phyloP scores from a whole-genome alignment of 257 asterid genomes.

The Solanum etuberosum region DNA sequence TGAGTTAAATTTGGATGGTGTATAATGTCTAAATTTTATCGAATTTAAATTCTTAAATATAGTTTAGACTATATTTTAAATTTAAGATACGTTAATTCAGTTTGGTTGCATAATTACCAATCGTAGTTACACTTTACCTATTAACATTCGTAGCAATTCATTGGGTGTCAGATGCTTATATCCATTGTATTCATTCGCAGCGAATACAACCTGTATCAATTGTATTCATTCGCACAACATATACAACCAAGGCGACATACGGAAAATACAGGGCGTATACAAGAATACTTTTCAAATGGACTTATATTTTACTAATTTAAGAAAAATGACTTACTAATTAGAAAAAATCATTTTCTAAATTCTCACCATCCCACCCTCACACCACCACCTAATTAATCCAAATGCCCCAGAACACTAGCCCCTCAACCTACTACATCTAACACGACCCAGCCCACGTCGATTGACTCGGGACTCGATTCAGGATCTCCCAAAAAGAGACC shows the following conservation, averaged over 20 bases:
- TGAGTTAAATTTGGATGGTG: not conserved
- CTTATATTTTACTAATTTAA: too few relatives aligned
- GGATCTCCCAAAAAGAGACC: not conserved
- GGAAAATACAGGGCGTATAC: not conserved
- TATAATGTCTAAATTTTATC: not conserved
- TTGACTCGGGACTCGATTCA: fast-evolving
- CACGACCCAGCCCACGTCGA: not conserved
- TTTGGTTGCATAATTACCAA: too few relatives aligned
- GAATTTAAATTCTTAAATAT: not conserved
- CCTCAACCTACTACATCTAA: not conserved
- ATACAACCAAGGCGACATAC: too few relatives aligned
- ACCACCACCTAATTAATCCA: not conserved
- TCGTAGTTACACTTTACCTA: not conserved
- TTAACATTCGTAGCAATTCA: not conserved
- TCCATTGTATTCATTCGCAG: too few relatives aligned
- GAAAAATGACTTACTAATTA: not conserved
- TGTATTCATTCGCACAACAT: not conserved
- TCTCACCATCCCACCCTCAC: not conserved
- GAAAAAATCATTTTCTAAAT: not conserved
- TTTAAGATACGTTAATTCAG: not conserved
- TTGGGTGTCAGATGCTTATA: not conserved
- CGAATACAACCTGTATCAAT: too few relatives aligned
- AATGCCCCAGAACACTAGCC: too few relatives aligned
- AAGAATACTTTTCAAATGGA: not conserved
- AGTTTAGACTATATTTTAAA: not conserved